Conservation (phyloP, 768 basidiomycete genomes). For the Lactarius tabidus region DNA sequence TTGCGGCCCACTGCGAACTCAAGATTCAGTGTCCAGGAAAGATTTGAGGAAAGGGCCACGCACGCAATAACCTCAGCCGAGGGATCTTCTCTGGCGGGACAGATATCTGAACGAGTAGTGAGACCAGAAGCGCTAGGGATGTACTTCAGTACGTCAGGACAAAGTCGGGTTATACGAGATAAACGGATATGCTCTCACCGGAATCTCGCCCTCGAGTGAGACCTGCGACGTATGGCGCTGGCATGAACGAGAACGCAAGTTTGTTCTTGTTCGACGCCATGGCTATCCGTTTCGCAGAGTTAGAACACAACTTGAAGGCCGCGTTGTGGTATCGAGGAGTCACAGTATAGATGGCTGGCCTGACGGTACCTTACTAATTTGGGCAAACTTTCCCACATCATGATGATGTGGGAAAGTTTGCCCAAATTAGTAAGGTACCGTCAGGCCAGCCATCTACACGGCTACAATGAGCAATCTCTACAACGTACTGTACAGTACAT, state of each 20-base stretch:
- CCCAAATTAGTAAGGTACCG: no score
- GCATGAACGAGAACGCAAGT: constrained; percentile 85
- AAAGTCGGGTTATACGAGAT: constrained; percentile 4
- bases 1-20: constrained; percentile 69
- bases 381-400: no score
- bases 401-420: no score
- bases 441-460: no score
- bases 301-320: no score
- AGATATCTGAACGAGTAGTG: constrained; percentile 97
- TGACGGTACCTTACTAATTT: no score
- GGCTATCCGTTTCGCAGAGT: not conserved
- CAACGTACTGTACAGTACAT: no score
- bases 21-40: constrained; percentile 10
- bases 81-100: constrained; percentile 93
- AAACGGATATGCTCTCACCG: no score
- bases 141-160: constrained; percentile 8
- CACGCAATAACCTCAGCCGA: constrained; percentile 88
- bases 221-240: constrained; percentile 97
- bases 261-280: constrained; percentile 66
- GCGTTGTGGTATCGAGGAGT: not conserved
- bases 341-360: no score
- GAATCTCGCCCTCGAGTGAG: constrained; percentile 84
- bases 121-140: constrained; percentile 83
- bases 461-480: no score
- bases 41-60: constrained; percentile 31